These are phyloP conservation scores for Gentiana macrophylla DNA, from an alignment of 257 asterid species.

Conservation along the genomic window DNA sequence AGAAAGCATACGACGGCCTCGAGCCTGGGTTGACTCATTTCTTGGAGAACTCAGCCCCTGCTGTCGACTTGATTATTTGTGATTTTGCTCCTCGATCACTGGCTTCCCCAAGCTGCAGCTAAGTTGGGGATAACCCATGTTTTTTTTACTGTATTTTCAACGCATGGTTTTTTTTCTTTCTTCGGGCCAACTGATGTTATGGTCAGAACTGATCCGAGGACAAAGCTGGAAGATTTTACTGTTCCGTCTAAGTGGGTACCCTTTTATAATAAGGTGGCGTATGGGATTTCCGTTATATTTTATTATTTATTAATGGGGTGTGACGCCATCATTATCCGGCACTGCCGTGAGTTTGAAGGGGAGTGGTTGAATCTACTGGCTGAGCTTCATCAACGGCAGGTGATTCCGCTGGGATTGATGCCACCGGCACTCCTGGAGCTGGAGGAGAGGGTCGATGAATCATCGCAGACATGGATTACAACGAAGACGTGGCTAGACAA, in stretches of 20 bases:
- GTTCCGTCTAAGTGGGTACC: constrained; percentile 9
- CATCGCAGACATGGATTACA: constrained; percentile 13
- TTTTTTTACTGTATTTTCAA: constrained; percentile 1
- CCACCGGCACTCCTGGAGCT: constrained; percentile 11
- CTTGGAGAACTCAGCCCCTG: constrained; percentile 8
- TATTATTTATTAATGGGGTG: too few species aligned
- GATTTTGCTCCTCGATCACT: constrained; percentile 13
- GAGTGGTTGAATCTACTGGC: constrained; percentile 21
- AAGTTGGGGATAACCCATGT: constrained; percentile 11
- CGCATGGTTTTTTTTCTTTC: constrained; percentile 4
- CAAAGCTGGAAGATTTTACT: constrained; percentile 8
- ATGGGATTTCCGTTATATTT: too few species aligned
- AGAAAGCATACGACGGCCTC: constrained; percentile 26
- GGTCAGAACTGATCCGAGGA: constrained; percentile 5
- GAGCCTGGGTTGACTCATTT: constrained; percentile 11
- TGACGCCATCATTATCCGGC: constrained; percentile 16
- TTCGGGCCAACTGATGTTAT: background rate
- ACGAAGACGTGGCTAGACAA: constrained; percentile 25
- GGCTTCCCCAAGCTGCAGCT: constrained; percentile 13
- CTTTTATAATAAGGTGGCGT: constrained; percentile 18
- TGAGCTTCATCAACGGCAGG: constrained; percentile 16
- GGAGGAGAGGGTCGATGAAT: background rate
- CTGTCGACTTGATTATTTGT: constrained; percentile 14
- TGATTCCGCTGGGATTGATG: constrained; percentile 28
- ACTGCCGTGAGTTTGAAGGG: constrained; percentile 28